Evolutionary conservation across 2,329 filamentous ascomycete species (phyloP).

Genomic region (Cytospora chrysosperma): DNA sequence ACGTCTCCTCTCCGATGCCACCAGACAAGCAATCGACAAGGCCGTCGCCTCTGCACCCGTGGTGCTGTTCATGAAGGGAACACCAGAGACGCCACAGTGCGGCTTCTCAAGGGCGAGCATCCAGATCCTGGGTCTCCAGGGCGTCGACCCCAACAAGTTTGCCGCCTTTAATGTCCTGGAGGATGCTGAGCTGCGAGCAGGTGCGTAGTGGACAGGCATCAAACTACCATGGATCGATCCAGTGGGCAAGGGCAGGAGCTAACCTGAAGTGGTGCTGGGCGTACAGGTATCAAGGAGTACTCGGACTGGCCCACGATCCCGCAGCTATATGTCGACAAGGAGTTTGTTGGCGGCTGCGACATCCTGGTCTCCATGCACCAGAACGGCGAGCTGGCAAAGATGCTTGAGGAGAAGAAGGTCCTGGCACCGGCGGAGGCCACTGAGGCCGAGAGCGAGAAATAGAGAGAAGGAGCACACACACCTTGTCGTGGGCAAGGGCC

Average conservation of each 20-base stretch:
- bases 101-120: constrained; percentile 91
- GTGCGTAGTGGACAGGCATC: constrained; percentile 44
- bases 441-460: constrained; percentile 35
- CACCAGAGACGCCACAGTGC: constrained; percentile 78
- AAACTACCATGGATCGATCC: background rate
- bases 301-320: constrained; percentile 99
- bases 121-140: constrained; percentile 91
- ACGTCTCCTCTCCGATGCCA: constrained; percentile 74
- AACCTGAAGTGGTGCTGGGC: constrained; percentile 11
- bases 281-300: constrained; percentile 92
- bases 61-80: constrained; percentile 93
- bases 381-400: constrained; percentile 86
- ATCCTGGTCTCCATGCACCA: constrained; percentile 97
- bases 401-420: constrained; percentile 91
- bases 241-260: too few species aligned
- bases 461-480: constrained; percentile 32
- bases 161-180: constrained; percentile 98
- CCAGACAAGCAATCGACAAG: constrained; percentile 81
- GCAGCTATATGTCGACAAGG: constrained; percentile 91
- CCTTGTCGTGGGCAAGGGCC: too few species aligned
- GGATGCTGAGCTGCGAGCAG: constrained; percentile 79
- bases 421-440: constrained; percentile 56
- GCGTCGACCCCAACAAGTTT: constrained; percentile 93
- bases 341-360: constrained; percentile 97
- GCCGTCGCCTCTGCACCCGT: constrained; percentile 86